Evolutionary conservation across 331 rosid genomes (phyloP).

Genomic region (Acacia concinna): DNA sequence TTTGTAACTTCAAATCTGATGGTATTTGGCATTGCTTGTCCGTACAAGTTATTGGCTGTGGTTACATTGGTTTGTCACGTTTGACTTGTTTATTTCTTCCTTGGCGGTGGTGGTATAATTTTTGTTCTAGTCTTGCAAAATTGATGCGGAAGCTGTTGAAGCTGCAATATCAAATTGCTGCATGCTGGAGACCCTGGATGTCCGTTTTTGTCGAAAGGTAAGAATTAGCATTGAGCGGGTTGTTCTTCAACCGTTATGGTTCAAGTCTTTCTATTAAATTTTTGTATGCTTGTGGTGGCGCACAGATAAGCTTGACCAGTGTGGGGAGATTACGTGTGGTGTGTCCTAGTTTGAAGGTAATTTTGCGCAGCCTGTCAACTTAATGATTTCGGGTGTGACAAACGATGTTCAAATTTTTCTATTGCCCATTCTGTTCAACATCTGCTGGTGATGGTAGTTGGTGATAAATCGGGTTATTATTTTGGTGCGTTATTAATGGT

Average conservation of each 20-base stretch:
- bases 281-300: conserved; percentile 1
- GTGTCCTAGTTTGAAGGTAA: conserved; percentile 86
- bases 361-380: conserved; percentile 70
- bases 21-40: not conserved
- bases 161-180: conserved; percentile 76
- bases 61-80: not conserved
- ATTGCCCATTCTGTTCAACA: conserved; percentile 17
- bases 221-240: not conserved
- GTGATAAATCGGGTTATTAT: conserved; percentile 27
- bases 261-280: not conserved
- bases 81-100: not conserved
- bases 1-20: not conserved
- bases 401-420: conserved; percentile 13
- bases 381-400: conserved; percentile 27
- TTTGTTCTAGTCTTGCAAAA: conserved; percentile 69
- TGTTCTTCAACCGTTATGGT: not conserved
- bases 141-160: conserved; percentile 69
- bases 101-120: not conserved
- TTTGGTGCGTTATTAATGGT: conserved; percentile 36
- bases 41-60: not conserved
- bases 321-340: conserved; percentile 64
- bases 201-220: conserved; percentile 87
- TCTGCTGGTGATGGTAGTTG: conserved; percentile 10
- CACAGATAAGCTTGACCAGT: conserved; percentile 59
- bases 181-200: conserved; percentile 81